These are phyloP conservation scores for Paecilomyces dactylethromorphus DNA, from an alignment of 2,329 filamentous ascomycete genomes.

Conservation along the genomic window DNA sequence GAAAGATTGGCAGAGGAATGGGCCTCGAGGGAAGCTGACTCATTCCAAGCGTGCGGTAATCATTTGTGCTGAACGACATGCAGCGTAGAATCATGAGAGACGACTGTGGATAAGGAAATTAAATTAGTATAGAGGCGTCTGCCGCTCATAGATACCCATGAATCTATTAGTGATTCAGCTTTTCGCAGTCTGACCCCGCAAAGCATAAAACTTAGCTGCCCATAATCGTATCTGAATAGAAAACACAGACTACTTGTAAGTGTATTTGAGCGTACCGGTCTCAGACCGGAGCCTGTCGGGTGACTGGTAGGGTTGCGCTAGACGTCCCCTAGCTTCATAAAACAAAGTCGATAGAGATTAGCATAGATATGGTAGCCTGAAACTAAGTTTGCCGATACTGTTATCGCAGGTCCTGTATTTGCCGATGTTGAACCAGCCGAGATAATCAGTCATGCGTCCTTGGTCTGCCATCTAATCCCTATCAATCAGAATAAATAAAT, in stretches of 20 bases:
- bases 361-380: not conserved
- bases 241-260: not conserved
- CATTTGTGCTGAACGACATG: not conserved
- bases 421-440: not conserved
- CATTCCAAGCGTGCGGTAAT: not conserved
- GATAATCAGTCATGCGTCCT: not conserved
- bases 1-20: conserved; percentile 42
- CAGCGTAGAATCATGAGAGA: not conserved
- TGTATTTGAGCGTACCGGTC: not conserved
- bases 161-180: not conserved
- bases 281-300: not conserved
- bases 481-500: not conserved
- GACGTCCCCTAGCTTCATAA: not conserved
- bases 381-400: not conserved
- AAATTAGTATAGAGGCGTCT: not conserved
- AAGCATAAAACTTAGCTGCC: not conserved
- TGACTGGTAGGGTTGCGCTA: not conserved
- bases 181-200: not conserved
- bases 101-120: not conserved
- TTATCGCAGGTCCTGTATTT: not conserved
- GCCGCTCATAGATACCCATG: not conserved
- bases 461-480: not conserved
- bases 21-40: conserved; percentile 26
- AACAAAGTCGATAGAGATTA: not conserved
- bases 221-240: too few species aligned